A percentile compares a stretch with the other conserved stretches of the same genome.
Conservation (phyloP, 202 grass and related monocot species). For the Dendrocalamus latiflorus region DNA sequence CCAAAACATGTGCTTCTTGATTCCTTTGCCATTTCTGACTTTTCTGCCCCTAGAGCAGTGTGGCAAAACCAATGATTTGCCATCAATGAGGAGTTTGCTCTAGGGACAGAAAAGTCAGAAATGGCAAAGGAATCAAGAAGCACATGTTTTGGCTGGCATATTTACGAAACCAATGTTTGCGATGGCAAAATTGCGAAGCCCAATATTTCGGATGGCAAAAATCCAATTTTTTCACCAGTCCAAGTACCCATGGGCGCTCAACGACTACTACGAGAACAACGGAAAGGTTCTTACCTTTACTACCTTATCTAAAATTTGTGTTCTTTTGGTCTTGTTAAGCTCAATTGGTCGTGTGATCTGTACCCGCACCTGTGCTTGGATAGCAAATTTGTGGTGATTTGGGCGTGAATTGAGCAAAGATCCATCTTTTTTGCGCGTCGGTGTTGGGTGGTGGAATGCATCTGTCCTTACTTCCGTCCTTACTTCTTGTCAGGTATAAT, state of each 20-base stretch:
- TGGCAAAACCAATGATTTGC: too few species aligned
- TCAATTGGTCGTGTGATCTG: constrained; percentile 8
- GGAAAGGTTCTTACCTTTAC: constrained; percentile 52
- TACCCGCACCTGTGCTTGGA: not conserved
- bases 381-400: not conserved
- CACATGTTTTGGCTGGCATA: too few species aligned
- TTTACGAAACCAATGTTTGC: too few species aligned
- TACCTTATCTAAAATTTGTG: not conserved
- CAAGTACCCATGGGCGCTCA: constrained; percentile 83
- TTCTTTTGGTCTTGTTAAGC: not conserved
- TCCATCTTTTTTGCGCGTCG: not conserved
- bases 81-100: too few species aligned
- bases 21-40: too few species aligned
- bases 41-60: too few species aligned
- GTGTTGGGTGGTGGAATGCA: not conserved
- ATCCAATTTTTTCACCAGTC: constrained; percentile 84
- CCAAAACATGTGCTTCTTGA: too few species aligned
- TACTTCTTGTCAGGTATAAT: not conserved
- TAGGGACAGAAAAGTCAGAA: too few species aligned
- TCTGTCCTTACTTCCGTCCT: not conserved
- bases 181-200: too few species aligned
- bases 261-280: constrained; percentile 59
- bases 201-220: too few species aligned
- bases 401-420: not conserved
- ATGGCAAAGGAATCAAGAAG: too few species aligned